Base-by-base conservation (phyloP, 495 filamentous ascomycete species). In the Glutinoglossum americanum region DNA sequence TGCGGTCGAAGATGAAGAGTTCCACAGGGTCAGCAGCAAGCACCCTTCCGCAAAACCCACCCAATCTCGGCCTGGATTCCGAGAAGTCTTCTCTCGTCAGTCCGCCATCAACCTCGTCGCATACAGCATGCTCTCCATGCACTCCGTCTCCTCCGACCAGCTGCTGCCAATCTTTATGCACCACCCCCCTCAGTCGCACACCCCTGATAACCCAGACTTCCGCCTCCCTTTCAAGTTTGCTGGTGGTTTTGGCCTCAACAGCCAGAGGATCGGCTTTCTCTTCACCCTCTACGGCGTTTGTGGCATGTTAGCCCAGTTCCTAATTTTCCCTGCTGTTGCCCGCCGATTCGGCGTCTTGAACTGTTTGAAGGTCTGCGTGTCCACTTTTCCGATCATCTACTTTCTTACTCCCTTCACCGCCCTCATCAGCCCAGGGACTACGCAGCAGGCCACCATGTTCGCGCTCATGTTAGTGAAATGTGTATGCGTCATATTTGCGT, bases 91-190 rank as follows among this genome's bases (percentile, higher is more conserved):
- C 59, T 81, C 78, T 0, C 73, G 70, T 0, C 89, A 97, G 61
- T 85, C 87, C 0, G 72, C 73, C 27, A 72, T 94, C 28, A 86
- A 90, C 59, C 71, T 97, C 4, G 55, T 87, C 6, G 75, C 78
- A 0, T 94, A 92, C 64, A 82, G 79, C 10, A 69, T 89, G 41
- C 72, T 92, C 25, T 82, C 87, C 4, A 71, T 89, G 28, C 86
- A 92, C 61, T 77, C 76, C 5, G 77, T 89, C 55, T 82, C 83
- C 0, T 92, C 78, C 64, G 87, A 94, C 66, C 85, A 89, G 57
- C 72, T 87, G 8, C 72, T 92, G 3, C 83, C 86, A 0, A 83
- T 90, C 1, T 90, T 89, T 64, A 76, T 92, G 65, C 85, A 90
- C 66, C 81, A 81, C 62, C 85, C 83, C 0, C 64, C 62, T 4